Base-by-base conservation (phyloP, 345 rosid species). In the Boechera stricta region DNA sequence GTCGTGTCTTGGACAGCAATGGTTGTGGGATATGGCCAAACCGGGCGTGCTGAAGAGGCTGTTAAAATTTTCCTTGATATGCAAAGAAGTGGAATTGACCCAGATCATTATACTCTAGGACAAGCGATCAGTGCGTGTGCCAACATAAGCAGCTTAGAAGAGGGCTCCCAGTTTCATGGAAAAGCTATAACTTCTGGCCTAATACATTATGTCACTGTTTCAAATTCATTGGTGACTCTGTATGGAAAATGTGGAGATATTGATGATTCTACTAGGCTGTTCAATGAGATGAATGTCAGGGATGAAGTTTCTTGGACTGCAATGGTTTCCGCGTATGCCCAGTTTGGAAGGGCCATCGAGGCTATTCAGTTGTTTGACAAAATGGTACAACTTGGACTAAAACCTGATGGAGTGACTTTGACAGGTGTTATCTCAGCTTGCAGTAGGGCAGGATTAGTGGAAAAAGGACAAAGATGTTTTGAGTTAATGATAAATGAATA, bases 281-380 rank as follows among this genome's bases (percentile, higher is more conserved):
- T 94, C 84, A 48, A 84, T 45, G 97, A 86, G 84, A 92, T 94
- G 98, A 83, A 51, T 16, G 48, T 82, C 60, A 86, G 52, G 82
- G 98, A 94, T 83, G 95, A 88, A 80, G 87, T 94, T 65, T 88
- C 97, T 35, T 94, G 98, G 98, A 92, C 98, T 45, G 98, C 98
- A 32, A 76, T 94, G 76, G 83, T 94, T 80, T 90, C 97, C 13
- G 90, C 87, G 11, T 90, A 92, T 84, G 92, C 98, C 2, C 92
- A 92, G 65, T 94, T 85, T 53, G 98, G 98, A 74, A 90, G 86
- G 73, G 98, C 97, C 55, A 66, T 76, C 0, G 91, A 89, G 83
- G 86, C 93, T 39, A 87, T 94, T 60, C 84, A 84, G 36, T 87
- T 88, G 81, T 94, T 90, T 55, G 95, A 90, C 75, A 81, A 77